Conservation (phyloP, 257 asterid genomes). For the Oldenlandia corymbosa region DNA sequence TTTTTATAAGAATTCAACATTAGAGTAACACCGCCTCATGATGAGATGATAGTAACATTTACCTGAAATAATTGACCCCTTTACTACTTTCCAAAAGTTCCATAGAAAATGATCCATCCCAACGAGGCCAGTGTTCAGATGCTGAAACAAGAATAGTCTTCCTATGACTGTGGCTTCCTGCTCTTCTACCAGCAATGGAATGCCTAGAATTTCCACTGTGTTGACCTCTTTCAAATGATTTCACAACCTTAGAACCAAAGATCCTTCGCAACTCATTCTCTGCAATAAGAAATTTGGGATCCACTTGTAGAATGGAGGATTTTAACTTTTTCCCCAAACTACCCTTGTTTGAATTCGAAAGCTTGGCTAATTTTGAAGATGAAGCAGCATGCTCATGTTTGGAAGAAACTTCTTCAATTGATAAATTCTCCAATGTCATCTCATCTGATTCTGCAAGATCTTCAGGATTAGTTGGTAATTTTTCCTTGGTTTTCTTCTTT, state of each 20-base stretch:
- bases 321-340: constrained; percentile 31
- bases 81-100: constrained; percentile 66
- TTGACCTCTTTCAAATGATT: constrained; percentile 57
- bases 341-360: constrained; percentile 25
- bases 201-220: constrained; percentile 55
- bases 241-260: constrained; percentile 85
- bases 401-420: constrained; percentile 49
- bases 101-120: constrained; percentile 94
- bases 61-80: constrained; percentile 74
- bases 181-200: constrained; percentile 67
- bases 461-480: constrained; percentile 17
- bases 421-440: constrained; percentile 36
- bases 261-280: constrained; percentile 91
- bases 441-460: constrained; percentile 25
- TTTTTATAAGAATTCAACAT: not conserved
- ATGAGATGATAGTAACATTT: not conserved
- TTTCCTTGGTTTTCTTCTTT: constrained; percentile 51
- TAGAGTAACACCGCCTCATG: not conserved
- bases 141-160: constrained; percentile 75
- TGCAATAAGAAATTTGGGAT: constrained; percentile 78
- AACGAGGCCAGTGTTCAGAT: constrained; percentile 89
- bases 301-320: constrained; percentile 54
- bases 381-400: constrained; percentile 29
- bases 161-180: constrained; percentile 64
- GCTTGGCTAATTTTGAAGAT: constrained; percentile 26